A percentile compares a stretch with the other conserved stretches of the same genome.
phyloP scores from a whole-genome alignment of 768 basidiomycete species.

The Trametes sanguinea region DNA sequence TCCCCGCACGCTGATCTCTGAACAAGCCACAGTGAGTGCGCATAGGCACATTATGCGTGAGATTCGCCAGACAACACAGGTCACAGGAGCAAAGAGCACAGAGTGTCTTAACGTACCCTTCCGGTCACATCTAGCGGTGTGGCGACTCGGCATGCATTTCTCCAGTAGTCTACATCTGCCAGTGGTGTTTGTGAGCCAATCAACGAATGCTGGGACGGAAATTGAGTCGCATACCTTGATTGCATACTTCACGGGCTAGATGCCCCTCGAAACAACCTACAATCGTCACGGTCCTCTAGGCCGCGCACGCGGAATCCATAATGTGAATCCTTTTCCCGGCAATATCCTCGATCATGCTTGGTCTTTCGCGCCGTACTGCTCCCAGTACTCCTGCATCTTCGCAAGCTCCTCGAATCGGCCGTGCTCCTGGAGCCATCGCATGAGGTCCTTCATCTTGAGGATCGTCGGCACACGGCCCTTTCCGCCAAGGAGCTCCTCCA shows the following conservation, averaged over 20 bases:
- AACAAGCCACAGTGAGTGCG: neutral
- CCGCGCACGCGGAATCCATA: no score
- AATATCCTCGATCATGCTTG: neutral
- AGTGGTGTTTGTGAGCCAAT: no score
- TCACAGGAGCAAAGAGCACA: neutral
- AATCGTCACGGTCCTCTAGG: no score
- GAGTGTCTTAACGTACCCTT: no score
- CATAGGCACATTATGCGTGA: neutral
- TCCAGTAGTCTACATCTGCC: no score
- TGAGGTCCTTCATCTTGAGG: conserved; percentile 82
- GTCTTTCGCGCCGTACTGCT: conserved; percentile 64
- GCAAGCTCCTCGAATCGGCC: conserved; percentile 63
- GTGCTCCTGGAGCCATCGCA: conserved; percentile 76
- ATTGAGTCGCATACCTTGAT: no score
- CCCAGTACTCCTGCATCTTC: conserved; percentile 77
- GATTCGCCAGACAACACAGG: neutral
- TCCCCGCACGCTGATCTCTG: neutral
- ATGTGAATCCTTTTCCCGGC: no score
- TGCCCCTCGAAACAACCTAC: no score
- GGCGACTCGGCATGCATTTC: no score
- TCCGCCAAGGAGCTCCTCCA: conserved; percentile 72
- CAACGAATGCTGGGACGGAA: no score
- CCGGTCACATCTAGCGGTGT: no score
- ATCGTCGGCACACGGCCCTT: conserved; percentile 75
- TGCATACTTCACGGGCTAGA: no score